Conservation (phyloP, 2,329 filamentous ascomycete species). For the Remersonia thermophila region DNA sequence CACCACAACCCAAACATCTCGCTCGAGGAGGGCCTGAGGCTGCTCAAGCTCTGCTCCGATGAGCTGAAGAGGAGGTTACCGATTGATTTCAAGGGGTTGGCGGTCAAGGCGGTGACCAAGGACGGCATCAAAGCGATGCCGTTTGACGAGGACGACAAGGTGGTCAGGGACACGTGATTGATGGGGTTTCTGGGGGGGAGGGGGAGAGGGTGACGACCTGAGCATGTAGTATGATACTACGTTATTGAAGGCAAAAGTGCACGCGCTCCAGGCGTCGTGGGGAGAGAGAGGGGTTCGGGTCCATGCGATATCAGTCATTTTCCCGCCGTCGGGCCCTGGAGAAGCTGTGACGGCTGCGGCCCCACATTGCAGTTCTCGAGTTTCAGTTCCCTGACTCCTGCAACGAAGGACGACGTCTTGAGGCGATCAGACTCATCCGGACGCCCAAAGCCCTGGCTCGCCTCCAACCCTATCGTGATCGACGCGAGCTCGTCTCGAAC, state of each 20-base stretch:
- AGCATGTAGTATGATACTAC: constrained; percentile 16
- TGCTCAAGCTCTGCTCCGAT: constrained; percentile 88
- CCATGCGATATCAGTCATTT: constrained; percentile 5
- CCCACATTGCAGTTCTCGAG: too few species aligned
- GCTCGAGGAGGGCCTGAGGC: constrained; percentile 79
- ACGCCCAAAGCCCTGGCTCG: too few species aligned
- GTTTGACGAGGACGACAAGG: constrained; percentile 64
- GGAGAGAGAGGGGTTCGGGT: constrained; percentile 2
- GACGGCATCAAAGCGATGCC: constrained; percentile 79
- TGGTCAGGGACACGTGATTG: constrained; percentile 47
- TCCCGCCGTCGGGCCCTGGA: neutral
- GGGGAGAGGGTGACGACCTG: neutral
- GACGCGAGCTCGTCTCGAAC: too few species aligned
- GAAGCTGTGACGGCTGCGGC: too few species aligned
- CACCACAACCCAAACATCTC: constrained; percentile 93
- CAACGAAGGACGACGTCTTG: too few species aligned
- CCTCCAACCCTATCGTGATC: too few species aligned
- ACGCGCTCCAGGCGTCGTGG: constrained; percentile 3
- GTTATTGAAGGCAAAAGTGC: constrained; percentile 1
- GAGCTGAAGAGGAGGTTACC: constrained; percentile 94
- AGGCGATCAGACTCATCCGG: too few species aligned
- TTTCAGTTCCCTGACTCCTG: too few species aligned
- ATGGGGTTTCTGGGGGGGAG: constrained; percentile 1
- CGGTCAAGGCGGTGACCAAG: constrained; percentile 89
- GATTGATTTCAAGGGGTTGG: constrained; percentile 96